These are phyloP conservation scores for Rhododendron griersonianum DNA, from an alignment of 148 eudicot species.

Conservation along the genomic window DNA sequence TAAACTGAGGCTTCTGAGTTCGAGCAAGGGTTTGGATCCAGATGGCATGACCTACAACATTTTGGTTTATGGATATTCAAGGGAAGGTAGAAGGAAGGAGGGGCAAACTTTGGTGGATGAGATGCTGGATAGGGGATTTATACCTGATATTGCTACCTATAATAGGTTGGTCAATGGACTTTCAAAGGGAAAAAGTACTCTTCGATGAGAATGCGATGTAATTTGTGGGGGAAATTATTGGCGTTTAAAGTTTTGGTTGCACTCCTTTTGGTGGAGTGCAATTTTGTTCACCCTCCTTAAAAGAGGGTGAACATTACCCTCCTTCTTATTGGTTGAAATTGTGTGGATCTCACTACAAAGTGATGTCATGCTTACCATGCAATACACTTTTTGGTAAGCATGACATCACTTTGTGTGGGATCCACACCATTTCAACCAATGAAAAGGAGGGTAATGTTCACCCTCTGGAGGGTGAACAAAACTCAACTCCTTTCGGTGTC, in stretches of 20 bases:
- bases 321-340: too few species aligned
- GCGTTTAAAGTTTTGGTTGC: neutral
- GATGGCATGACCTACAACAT: constrained; percentile 62
- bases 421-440: too few species aligned
- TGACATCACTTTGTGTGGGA: too few species aligned
- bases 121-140: constrained; percentile 80
- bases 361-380: too few species aligned
- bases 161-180: constrained; percentile 61
- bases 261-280: neutral
- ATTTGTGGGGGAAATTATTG: neutral
- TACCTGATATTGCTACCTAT: constrained; percentile 74
- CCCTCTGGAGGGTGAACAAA: too few species aligned
- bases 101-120: constrained; percentile 70
- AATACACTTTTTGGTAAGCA: too few species aligned
- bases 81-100: constrained; percentile 66
- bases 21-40: constrained; percentile 59
- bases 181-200: constrained; percentile 15
- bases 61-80: constrained; percentile 64
- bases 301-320: too few species aligned
- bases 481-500: neutral
- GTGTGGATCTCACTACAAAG: too few species aligned
- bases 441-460: too few species aligned
- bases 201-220: constrained; percentile 2
- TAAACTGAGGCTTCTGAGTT: constrained; percentile 67
- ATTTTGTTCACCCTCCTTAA: too few species aligned